phyloP scores from a whole-genome alignment of 768 basidiomycete genomes.

The Pleurotus sapidus region DNA sequence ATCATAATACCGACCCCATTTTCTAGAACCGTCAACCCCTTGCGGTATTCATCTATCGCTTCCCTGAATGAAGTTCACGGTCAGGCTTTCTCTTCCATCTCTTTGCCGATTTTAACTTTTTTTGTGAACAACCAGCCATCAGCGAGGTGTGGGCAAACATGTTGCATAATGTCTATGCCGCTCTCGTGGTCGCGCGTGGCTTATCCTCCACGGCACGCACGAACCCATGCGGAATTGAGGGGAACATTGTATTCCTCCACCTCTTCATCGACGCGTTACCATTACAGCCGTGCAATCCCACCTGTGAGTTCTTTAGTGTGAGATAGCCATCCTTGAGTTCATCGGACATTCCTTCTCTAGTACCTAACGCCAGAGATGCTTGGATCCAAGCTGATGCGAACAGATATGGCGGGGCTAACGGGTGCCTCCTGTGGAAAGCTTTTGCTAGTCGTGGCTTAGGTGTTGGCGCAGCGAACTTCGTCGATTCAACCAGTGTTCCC shows the following conservation, averaged over 20 bases:
- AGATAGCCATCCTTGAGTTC: not conserved
- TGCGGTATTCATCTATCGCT: slow-evolving; percentile 37
- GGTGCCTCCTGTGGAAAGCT: slow-evolving; percentile 33
- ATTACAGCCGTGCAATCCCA: slow-evolving; percentile 30
- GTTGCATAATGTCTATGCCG: slow-evolving; percentile 7
- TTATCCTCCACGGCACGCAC: slow-evolving; percentile 5
- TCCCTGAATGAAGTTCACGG: slow-evolving; percentile 43
- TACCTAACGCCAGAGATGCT: slow-evolving; percentile 28
- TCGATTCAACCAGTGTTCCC: slow-evolving; percentile 27
- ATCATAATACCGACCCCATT: too few species aligned
- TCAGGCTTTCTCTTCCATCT: slow-evolving; percentile 16
- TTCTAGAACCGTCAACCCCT: slow-evolving; percentile 36
- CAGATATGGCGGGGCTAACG: slow-evolving; percentile 33
- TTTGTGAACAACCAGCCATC: not conserved
- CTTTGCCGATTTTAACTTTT: not conserved
- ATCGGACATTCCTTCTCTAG: too few species aligned
- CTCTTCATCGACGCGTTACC: slow-evolving; percentile 33
- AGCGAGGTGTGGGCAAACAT: slow-evolving; percentile 9
- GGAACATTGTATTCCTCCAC: slow-evolving; percentile 33
- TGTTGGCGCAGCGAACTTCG: slow-evolving; percentile 14
- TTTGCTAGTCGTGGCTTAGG: slow-evolving; percentile 30
- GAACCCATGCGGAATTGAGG: slow-evolving; percentile 15
- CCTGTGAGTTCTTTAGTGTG: not conserved
- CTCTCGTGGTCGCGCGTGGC: not conserved
- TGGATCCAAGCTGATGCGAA: slow-evolving; percentile 38